phyloP scores from a whole-genome alignment of 2,329 filamentous ascomycete species.

The Neonectria sp. region DNA sequence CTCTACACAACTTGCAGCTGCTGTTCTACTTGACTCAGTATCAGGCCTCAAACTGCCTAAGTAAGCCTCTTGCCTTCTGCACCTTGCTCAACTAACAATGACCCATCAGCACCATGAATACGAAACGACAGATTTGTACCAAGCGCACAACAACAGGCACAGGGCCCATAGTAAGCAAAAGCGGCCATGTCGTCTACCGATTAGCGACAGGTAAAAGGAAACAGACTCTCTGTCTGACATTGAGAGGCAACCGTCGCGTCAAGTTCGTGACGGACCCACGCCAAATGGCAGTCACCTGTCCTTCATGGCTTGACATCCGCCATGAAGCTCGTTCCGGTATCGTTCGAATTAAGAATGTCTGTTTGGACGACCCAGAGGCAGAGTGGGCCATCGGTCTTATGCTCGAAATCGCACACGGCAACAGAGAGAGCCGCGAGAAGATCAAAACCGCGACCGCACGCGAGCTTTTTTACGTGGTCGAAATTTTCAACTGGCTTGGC shows the following conservation, averaged over 20 bases:
- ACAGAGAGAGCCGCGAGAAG: neutral
- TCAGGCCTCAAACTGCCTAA: too few relatives aligned
- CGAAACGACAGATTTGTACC: neutral
- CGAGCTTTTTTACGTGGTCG: conserved; percentile 33
- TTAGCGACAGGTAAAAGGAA: neutral
- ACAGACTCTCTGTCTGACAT: neutral
- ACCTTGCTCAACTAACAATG: neutral
- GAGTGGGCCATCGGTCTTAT: conserved; percentile 25
- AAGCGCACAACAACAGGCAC: neutral
- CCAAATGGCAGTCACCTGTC: neutral
- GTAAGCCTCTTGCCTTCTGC: too few relatives aligned
- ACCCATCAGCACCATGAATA: neutral
- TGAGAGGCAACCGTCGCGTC: neutral
- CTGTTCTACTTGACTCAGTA: neutral
- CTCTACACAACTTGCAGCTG: neutral
- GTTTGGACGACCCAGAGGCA: conserved; percentile 2
- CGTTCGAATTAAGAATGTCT: neutral
- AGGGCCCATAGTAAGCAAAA: neutral
- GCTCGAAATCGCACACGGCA: conserved; percentile 25
- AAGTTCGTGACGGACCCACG: neutral
- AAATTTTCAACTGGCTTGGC: conserved; percentile 30
- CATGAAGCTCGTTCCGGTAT: neutral
- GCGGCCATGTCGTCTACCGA: neutral
- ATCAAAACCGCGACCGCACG: conserved; percentile 14
- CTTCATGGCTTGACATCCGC: neutral